Evolutionary conservation across 129 eudicot species (phyloP).

Genomic region (Flaveria bidentis): DNA sequence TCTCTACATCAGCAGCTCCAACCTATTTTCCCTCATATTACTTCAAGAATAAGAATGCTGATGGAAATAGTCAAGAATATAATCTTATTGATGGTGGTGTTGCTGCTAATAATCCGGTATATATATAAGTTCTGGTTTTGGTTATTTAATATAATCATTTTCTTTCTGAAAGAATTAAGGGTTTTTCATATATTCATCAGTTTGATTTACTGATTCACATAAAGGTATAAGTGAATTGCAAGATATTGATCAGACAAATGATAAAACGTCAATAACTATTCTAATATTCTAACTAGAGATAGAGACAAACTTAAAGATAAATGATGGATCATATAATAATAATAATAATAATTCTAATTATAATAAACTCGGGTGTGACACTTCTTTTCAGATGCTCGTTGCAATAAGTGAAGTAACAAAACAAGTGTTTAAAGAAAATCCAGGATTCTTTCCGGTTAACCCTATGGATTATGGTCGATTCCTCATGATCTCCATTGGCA

Average conservation of each 20-base stretch:
- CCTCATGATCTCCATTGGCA: constrained; percentile 51
- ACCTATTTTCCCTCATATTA: constrained; percentile 63
- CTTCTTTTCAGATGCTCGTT: constrained; percentile 40
- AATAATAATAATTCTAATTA: too few relatives aligned
- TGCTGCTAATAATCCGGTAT: constrained; percentile 73
- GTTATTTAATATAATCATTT: not conserved
- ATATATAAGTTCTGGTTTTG: not conserved
- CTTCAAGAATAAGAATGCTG: constrained; percentile 30
- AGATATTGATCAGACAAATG: too few relatives aligned
- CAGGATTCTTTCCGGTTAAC: constrained; percentile 48
- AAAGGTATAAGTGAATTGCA: too few relatives aligned
- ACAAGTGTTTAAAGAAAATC: constrained; percentile 29
- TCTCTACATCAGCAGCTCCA: constrained; percentile 75
- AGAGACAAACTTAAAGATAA: too few relatives aligned
- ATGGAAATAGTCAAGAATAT: constrained; percentile 44
- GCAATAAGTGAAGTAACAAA: constrained; percentile 63
- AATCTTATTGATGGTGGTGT: constrained; percentile 79
- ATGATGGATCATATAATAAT: too few relatives aligned
- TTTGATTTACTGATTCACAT: too few relatives aligned
- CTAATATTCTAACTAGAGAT: too few relatives aligned
- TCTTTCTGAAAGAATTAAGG: not conserved
- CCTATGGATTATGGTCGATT: constrained; percentile 49
- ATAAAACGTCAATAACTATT: too few relatives aligned
- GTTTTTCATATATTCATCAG: too few relatives aligned
- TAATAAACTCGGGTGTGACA: too few relatives aligned